Evolutionary conservation across 2,329 filamentous ascomycete genomes (phyloP).

Genomic region (Colletotrichum costaricense): DNA sequence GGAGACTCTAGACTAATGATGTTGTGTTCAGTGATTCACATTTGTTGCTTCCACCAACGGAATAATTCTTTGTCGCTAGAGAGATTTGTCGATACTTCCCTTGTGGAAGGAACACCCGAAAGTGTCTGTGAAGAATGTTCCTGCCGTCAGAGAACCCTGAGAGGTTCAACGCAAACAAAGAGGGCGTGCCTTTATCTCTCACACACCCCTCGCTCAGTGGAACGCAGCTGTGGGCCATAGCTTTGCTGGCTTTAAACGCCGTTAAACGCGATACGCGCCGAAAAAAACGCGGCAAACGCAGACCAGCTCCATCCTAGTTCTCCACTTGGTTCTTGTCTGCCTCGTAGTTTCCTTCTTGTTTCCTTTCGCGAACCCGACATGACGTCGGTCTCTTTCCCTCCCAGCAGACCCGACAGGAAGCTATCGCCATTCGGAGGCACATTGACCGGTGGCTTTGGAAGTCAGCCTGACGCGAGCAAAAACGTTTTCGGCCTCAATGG

Average conservation of each 20-base stretch:
- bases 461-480: background rate
- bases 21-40: background rate
- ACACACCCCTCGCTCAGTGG: background rate
- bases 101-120: background rate
- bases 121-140: background rate
- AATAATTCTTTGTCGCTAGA: too few relatives aligned
- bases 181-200: background rate
- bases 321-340: conserved; percentile 29
- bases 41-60: too few relatives aligned
- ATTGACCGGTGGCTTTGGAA: conserved; percentile 24
- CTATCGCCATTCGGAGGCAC: conserved; percentile 16
- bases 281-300: conserved; percentile 22
- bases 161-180: background rate
- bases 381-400: conserved; percentile 34
- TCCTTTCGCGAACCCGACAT: conserved; percentile 28
- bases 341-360: conserved; percentile 20
- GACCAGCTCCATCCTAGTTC: conserved; percentile 34
- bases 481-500: conserved; percentile 45
- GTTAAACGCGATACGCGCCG: conserved; percentile 7
- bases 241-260: background rate
- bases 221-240: background rate
- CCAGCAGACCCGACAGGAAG: conserved; percentile 27
- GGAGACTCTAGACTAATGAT: background rate
- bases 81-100: too few relatives aligned
- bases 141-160: too few relatives aligned